These are phyloP conservation scores for Phaeosphaeriaceae sp. DNA, from an alignment of 2,329 filamentous ascomycete species.

Conservation along the genomic window DNA sequence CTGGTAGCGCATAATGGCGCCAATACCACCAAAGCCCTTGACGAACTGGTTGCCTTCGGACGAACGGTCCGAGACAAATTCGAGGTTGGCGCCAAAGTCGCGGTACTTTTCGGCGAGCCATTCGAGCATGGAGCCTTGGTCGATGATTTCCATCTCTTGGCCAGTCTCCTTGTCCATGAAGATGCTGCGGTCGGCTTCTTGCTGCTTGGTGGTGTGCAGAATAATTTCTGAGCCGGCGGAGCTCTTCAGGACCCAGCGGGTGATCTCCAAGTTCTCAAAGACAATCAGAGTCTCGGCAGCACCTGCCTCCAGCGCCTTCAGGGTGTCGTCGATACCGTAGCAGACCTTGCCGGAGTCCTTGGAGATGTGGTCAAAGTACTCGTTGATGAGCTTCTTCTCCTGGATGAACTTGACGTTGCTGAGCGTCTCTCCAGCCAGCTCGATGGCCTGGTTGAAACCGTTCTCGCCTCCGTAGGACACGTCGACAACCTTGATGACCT, in stretches of 20 bases:
- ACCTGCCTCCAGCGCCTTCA: slow-evolving; percentile 95
- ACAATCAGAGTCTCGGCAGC: slow-evolving; percentile 95
- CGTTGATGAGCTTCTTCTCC: slow-evolving; percentile 99
- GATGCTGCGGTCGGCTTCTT: slow-evolving; percentile 78
- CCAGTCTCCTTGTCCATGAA: slow-evolving; percentile 97
- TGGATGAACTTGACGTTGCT: slow-evolving; percentile 99
- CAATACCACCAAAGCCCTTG: slow-evolving; percentile 98
- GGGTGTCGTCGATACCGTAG: slow-evolving; percentile 96
- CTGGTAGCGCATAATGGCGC: slow-evolving; percentile 97
- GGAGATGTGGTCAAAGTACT: slow-evolving; percentile 99
- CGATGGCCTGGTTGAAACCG: slow-evolving; percentile 99
- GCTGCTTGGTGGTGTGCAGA: slow-evolving; percentile 85
- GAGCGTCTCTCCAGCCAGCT: slow-evolving; percentile 91
- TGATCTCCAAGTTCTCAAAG: slow-evolving; percentile 96
- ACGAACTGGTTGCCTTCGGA: slow-evolving; percentile 99
- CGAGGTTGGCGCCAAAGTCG: slow-evolving; percentile 92
- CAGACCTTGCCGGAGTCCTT: slow-evolving; percentile 96
- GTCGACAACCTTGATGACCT: slow-evolving; percentile 99
- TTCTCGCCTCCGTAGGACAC: slow-evolving; percentile 99
- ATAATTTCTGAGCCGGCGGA: slow-evolving; percentile 75
- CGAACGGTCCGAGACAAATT: slow-evolving; percentile 97
- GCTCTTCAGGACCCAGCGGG: slow-evolving; percentile 86
- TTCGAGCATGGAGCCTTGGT: slow-evolving; percentile 93
- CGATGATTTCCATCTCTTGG: slow-evolving; percentile 93
- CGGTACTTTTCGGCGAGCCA: slow-evolving; percentile 99